Percentiles rank a stretch among this genome's conserved stretches.
Evolutionary conservation across 2,329 filamentous ascomycete species (phyloP).

Genomic region (Diaporthe australafricana): DNA sequence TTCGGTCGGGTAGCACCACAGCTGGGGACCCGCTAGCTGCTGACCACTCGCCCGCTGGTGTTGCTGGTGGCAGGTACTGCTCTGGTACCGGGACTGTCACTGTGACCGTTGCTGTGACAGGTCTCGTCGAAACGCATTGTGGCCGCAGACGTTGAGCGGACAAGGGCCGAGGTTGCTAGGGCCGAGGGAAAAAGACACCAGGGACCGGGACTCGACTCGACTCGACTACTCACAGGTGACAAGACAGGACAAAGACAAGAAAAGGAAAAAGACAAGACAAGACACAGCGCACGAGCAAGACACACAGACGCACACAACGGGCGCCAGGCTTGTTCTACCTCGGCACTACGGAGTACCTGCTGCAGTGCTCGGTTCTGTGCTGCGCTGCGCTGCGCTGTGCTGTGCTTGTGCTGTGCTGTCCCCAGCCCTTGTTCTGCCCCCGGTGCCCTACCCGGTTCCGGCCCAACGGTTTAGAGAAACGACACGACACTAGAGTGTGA

Average conservation of each 20-base stretch:
- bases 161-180: not conserved
- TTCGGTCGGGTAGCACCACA: conserved; percentile 28
- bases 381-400: not conserved
- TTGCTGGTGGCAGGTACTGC: not conserved
- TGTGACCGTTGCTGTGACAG: conserved; percentile 6
- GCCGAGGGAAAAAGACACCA: not conserved
- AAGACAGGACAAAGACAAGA: not conserved
- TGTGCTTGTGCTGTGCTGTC: not conserved
- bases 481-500: conserved; percentile 23
- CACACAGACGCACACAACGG: conserved; percentile 23
- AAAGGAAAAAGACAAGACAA: too few relatives aligned
- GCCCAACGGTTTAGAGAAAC: conserved; percentile 27
- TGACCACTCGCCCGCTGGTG: not conserved
- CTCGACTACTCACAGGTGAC: not conserved
- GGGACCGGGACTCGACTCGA: conserved; percentile 10
- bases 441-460: conserved; percentile 24
- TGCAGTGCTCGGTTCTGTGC: conserved; percentile 7
- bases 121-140: not conserved
- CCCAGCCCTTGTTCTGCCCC: not conserved
- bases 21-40: conserved; percentile 14
- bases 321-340: not conserved
- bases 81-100: conserved; percentile 1
- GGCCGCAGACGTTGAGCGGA: conserved; percentile 11
- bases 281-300: not conserved
- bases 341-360: conserved; percentile 18